phyloP scores from a whole-genome alignment of 2,329 filamentous ascomycete species.

The Penicillium sp. region DNA sequence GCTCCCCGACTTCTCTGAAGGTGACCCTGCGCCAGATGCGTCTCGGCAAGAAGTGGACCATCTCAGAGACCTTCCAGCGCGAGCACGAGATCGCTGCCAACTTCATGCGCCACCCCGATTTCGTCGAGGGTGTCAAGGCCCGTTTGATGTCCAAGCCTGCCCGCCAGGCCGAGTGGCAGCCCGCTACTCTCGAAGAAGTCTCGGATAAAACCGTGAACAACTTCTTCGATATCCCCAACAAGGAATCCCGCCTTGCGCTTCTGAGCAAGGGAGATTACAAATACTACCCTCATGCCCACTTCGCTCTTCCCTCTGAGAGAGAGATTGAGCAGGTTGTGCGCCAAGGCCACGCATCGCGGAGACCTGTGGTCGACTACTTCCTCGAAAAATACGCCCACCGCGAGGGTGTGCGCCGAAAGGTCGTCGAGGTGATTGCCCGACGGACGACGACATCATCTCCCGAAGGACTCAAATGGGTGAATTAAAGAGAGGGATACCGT shows the following conservation, averaged over 20 bases:
- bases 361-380: conserved; percentile 65
- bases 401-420: conserved; percentile 68
- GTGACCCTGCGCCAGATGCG: conserved; percentile 84
- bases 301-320: conserved; percentile 72
- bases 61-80: conserved; percentile 77
- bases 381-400: conserved; percentile 60
- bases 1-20: conserved; percentile 83
- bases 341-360: conserved; percentile 48
- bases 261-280: conserved; percentile 62
- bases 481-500: conserved; percentile 16
- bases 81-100: conserved; percentile 80
- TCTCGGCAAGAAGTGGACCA: conserved; percentile 72
- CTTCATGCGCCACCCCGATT: conserved; percentile 92
- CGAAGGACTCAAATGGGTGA: conserved; percentile 40
- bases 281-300: conserved; percentile 68
- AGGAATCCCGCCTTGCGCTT: conserved; percentile 56
- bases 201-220: conserved; percentile 56
- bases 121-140: conserved; percentile 85
- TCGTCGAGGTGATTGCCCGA: conserved; percentile 65
- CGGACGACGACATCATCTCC: conserved; percentile 54
- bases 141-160: conserved; percentile 70
- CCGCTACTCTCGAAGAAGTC: conserved; percentile 69
- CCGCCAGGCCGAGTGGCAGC: conserved; percentile 71
- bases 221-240: conserved; percentile 64
- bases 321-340: conserved; percentile 49